Evolutionary conservation across 176 grass and related monocot species (phyloP), one percentile per base, ranked within the genome.

Genomic region (Bonia amplexicaulis): DNA sequence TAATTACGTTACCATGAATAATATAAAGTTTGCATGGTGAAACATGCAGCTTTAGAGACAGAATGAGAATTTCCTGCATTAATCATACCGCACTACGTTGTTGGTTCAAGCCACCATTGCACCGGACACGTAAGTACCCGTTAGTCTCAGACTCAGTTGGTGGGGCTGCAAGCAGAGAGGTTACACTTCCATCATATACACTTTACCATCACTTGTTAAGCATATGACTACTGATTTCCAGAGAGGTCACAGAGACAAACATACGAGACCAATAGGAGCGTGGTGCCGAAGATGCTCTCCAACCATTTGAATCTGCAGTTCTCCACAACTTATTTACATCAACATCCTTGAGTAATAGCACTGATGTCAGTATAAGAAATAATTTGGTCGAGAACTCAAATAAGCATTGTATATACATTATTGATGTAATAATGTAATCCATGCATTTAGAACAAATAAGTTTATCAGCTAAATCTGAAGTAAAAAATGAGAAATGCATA

Each of bases 71-170:
- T 78, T 78, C 29, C 37, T 61, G 10, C 88, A 58, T 45, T 74
- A 64, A 89, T 85, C 89, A 74, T 95, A 98, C 96, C 25, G 96
- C 96, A 84, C 78, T 95, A 65, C 93, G 91, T 90, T 98, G 96
- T 84, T 98, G 96, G 77, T 89, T 95, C 85, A 98, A 89, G 44
- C 96, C 96, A 81, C 96, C 96, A 84, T 98, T 98, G 88, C 96
- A 98, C 9, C 96, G 90, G 73, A 98, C 93, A 10, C 96, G 96
- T 58, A 98, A 77, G 82, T 87, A 98, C 9, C 93, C 96, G 77
- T 88, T 98, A 49, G 76, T 92, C 81, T 92, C 93, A 66, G 85
- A 92, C 69, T 92, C 93, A 72, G 39, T 42, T 84, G 96, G 87
- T 17, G 96, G 93, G n/a, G 93, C 96, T 98, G 88, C 85, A 92